A percentile compares a stretch with the other conserved stretches of the same genome.
Evolutionary conservation across 129 eudicot species (phyloP).

Genomic region (Lactuca sativa): DNA sequence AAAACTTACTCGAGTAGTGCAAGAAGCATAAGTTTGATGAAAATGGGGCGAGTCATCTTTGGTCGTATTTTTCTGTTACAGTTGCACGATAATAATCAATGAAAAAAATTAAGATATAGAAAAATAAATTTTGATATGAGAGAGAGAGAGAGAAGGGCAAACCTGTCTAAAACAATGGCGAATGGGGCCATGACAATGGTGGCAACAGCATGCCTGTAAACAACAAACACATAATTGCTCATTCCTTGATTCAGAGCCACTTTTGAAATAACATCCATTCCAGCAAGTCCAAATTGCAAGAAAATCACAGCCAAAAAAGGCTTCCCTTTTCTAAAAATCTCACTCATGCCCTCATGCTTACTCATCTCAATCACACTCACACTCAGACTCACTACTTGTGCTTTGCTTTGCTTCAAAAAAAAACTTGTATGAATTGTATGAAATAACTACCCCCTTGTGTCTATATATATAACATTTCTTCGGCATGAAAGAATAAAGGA

Average conservation of each 20-base stretch:
- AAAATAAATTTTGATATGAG: background rate
- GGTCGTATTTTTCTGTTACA: constrained; percentile 81
- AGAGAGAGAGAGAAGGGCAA: background rate
- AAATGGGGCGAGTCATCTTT: constrained; percentile 65
- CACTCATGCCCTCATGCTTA: constrained; percentile 28
- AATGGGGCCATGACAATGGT: constrained; percentile 67
- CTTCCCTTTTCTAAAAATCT: constrained; percentile 37
- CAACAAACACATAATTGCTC: constrained; percentile 77
- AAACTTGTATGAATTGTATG: constrained; percentile 24
- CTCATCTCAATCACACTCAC: constrained; percentile 4
- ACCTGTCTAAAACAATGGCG: constrained; percentile 78
- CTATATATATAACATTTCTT: constrained; percentile 32
- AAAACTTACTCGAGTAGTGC: constrained; percentile 71
- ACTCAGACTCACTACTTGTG: background rate
- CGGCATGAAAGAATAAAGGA: constrained; percentile 6
- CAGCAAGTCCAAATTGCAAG: constrained; percentile 77
- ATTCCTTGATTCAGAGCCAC: constrained; percentile 73
- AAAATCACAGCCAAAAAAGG: constrained; percentile 67
- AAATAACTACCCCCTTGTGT: constrained; percentile 27
- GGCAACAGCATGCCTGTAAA: constrained; percentile 79
- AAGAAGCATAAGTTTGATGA: constrained; percentile 61
- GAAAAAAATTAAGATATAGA: constrained; percentile 8
- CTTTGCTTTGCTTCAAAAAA: constrained; percentile 9
- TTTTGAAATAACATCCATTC: constrained; percentile 76
- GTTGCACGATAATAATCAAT: background rate